These are phyloP conservation scores for Suillus paluster DNA, from an alignment of 768 basidiomycete genomes.

Conservation along the genomic window DNA sequence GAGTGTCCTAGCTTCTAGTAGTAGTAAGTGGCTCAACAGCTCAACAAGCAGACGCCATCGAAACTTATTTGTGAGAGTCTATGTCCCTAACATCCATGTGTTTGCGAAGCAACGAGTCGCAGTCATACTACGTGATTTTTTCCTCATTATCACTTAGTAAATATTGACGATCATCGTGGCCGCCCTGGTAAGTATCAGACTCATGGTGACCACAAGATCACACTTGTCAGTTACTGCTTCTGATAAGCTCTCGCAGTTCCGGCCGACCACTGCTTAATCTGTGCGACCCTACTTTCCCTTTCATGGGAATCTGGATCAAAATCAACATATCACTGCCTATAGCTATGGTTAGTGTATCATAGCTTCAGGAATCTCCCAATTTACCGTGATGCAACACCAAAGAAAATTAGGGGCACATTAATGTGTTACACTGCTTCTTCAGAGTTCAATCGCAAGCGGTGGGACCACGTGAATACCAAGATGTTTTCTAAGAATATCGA, in stretches of 20 bases:
- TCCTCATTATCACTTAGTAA: background rate
- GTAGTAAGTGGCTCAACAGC: background rate
- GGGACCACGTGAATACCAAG: background rate
- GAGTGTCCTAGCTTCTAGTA: background rate
- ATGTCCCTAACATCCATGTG: background rate
- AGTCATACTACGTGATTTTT: background rate
- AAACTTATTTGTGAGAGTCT: background rate
- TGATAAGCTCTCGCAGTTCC: conserved; percentile 1
- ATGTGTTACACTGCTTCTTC: background rate
- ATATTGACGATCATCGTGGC: background rate
- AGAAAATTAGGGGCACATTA: background rate
- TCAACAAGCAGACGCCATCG: background rate
- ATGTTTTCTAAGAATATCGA: background rate
- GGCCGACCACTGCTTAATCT: background rate
- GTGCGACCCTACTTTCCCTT: background rate
- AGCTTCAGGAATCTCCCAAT: background rate
- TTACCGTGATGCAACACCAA: background rate
- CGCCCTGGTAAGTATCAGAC: background rate
- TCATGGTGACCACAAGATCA: background rate
- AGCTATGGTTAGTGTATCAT: background rate
- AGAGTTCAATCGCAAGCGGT: background rate
- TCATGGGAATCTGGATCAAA: conserved; percentile 1
- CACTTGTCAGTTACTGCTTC: background rate
- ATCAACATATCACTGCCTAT: background rate
- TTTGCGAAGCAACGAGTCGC: background rate